Percentiles rank a stretch among this genome's conserved stretches.
These are phyloP conservation scores for Brassica rapa DNA, from an alignment of 345 rosid species.

Conservation along the genomic window DNA sequence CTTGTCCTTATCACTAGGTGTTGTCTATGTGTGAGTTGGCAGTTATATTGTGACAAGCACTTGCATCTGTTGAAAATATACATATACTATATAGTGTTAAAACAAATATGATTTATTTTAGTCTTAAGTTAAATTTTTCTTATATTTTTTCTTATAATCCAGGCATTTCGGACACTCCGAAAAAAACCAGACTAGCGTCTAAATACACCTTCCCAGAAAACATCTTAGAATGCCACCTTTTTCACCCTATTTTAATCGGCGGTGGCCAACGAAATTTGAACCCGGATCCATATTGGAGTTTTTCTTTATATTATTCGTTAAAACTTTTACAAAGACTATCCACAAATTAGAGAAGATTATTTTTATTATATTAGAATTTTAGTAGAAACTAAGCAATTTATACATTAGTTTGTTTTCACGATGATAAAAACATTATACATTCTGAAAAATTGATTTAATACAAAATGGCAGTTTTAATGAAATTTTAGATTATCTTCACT, in stretches of 20 bases:
- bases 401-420: not conserved
- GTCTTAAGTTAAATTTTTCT: not conserved
- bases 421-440: not conserved
- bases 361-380: not conserved
- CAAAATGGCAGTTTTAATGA: not conserved
- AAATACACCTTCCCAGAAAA: too few species aligned
- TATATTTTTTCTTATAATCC: not conserved
- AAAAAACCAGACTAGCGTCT: too few species aligned
- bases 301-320: not conserved
- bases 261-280: too few species aligned
- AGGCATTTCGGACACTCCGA: too few species aligned
- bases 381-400: not conserved
- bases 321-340: not conserved
- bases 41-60: conserved; percentile 13
- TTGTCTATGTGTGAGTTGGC: conserved; percentile 31
- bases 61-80: conserved; percentile 18
- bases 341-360: not conserved
- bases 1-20: conserved; percentile 21
- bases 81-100: not conserved
- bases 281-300: too few species aligned
- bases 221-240: too few species aligned
- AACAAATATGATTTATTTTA: not conserved
- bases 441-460: not conserved
- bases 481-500: too few species aligned
- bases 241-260: too few species aligned